A percentile compares a stretch with the other conserved stretches of the same genome.
Conservation (phyloP, 148 eudicot genomes). For the Chenopodium suecicum region DNA sequence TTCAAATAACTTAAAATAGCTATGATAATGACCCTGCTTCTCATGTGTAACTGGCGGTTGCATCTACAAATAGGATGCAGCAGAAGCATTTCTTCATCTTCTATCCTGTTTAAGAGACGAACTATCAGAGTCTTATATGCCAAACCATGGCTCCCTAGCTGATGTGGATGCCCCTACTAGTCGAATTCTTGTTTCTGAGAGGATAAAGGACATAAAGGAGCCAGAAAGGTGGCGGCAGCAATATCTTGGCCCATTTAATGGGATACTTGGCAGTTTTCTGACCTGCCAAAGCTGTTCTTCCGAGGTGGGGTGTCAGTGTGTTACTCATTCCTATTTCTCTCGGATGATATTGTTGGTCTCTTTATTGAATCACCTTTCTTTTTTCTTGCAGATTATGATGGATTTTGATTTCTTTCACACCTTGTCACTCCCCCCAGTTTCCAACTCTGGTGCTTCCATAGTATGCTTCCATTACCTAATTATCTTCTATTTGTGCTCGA, state of each 20-base stretch:
- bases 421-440: constrained; percentile 60
- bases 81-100: constrained; percentile 87
- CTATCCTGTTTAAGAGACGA: constrained; percentile 86
- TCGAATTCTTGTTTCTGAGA: constrained; percentile 44
- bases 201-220: constrained; percentile 37
- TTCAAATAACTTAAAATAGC: background rate
- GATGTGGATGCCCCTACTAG: constrained; percentile 47
- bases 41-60: constrained; percentile 22
- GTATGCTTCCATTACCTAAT: constrained; percentile 40
- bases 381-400: constrained; percentile 66
- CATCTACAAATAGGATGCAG: constrained; percentile 70
- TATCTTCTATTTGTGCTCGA: constrained; percentile 4
- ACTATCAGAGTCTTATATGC: constrained; percentile 54
- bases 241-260: constrained; percentile 85
- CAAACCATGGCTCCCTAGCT: constrained; percentile 52
- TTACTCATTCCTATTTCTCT: constrained; percentile 17
- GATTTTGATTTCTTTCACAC: constrained; percentile 76
- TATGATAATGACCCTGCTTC: constrained; percentile 1
- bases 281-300: constrained; percentile 80
- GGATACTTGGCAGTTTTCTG: constrained; percentile 72
- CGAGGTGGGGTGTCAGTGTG: constrained; percentile 73
- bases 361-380: constrained; percentile 16
- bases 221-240: constrained; percentile 61
- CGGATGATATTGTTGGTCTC: background rate
- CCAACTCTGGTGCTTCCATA: constrained; percentile 29